These are phyloP conservation scores for Pestalotiopsis sp. DNA, from an alignment of 2,329 filamentous ascomycete species.

Conservation along the genomic window DNA sequence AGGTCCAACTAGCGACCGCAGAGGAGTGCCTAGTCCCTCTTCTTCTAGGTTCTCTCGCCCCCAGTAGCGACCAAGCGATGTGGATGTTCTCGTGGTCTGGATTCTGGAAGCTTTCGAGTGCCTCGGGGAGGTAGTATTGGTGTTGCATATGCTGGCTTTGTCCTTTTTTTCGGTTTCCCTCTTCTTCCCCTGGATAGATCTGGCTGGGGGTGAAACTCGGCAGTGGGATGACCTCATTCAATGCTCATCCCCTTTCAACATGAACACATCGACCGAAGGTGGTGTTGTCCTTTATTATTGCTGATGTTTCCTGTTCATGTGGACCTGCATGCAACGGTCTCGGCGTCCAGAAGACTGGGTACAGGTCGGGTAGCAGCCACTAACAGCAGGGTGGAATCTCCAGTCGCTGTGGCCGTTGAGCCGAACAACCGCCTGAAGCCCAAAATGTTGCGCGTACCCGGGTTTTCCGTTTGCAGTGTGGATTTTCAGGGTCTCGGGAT, in stretches of 20 bases:
- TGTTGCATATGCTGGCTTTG: background rate
- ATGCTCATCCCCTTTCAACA: background rate
- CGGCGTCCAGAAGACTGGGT: background rate
- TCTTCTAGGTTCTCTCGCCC: background rate
- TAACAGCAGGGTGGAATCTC: background rate
- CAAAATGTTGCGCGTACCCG: background rate
- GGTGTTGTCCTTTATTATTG: background rate
- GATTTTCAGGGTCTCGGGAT: background rate
- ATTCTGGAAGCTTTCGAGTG: background rate
- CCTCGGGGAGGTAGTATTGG: background rate
- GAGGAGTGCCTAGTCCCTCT: background rate
- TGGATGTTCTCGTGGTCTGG: background rate
- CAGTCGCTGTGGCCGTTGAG: background rate
- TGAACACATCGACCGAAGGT: background rate
- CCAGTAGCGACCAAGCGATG: background rate
- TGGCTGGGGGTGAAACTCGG: background rate
- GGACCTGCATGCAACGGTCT: background rate
- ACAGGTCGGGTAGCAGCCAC: background rate
- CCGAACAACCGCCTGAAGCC: background rate
- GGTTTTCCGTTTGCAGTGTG: background rate
- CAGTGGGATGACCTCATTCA: background rate
- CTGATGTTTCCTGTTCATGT: background rate
- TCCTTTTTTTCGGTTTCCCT: background rate
- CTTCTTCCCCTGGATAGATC: background rate
- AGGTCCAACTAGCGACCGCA: background rate